Base-by-base conservation (phyloP, 306 rosid genomes). In the Prunus armeniaca region DNA sequence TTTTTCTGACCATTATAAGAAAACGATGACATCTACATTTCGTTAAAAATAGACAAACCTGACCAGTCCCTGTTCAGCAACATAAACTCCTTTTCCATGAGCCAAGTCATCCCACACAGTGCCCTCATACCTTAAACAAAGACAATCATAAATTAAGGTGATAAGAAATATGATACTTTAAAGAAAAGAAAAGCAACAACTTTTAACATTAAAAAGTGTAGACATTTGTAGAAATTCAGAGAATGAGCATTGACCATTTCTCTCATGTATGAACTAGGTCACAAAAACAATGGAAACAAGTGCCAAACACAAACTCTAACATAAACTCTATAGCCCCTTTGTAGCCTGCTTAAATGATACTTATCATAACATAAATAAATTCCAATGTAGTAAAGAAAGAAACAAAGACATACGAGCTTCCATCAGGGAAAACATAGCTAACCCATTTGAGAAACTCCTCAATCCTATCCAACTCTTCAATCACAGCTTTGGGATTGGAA, bases 71-170 rank as follows among this genome's bases (percentile, higher is more conserved):
- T 72, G 74, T 38, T 82, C 79, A 51, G 92, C 86, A 75, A 84
- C 88, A 79, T 77, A 95, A 67, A 92, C 96, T 60, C 99, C 99
- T 86, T 87, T 95, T 12, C 99, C 99, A 51, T 95, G 99, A 65
- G 97, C 97, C 88, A 88, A 76, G 85, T 95, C 99, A 88, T 95
- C 97, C 99, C 99, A 95, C 77, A 89, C 82, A 38, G 99, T 95
- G 41, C 99, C 97, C 85, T 95, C 99, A 79, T 90, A 92, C 87
- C 99, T 95, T 82, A 20, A 74, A 63, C 18, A 81, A 70, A 67
- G 57, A 64, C 34, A 46, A 25, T 25, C 9, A 47, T 14, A 62
- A 17, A 15, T 9, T 20, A 61, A 67, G 19, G 43, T 45, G 63
- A 72, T 54, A 65, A 76, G 65, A 61, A 25, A 18, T 13, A 65